Base-by-base conservation (phyloP, 2,329 filamentous ascomycete genomes). In the Anthostomella pinea region DNA sequence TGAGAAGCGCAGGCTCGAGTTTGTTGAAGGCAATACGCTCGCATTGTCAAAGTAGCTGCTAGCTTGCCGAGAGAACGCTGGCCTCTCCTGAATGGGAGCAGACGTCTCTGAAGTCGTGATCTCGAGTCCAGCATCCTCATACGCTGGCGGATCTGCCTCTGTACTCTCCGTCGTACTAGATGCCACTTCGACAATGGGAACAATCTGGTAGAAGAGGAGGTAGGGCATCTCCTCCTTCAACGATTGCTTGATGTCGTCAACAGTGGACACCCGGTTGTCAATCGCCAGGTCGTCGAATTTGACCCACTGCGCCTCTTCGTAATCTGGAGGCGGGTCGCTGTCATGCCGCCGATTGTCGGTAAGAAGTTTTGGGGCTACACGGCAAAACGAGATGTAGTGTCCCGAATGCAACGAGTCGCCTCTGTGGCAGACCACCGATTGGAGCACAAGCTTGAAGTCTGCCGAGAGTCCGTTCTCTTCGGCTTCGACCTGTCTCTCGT, bases 371-470 rank as follows among this genome's bases (percentile, higher is more conserved):
- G 67, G 74, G n/a, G 81, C 81, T 3, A 87, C 86, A 33, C 91
- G 78, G 21, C 90, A 83, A 46, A 96, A 83, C 2, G 88, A 77
- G 32, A 97, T 78, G 57, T 98, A 98, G 59, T 98, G 93, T 0
- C 93, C 93, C 10, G 86, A 90, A 53, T 94, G 80, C 9, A 95
- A 73, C 0, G 87, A 89, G 21, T 83, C 79, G 6, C 93, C 93
- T 21, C 89, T 80, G 62, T 98, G 93, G 55, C 93, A 97, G 13
- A 98, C 85, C 3, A 95, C 82, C 1, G 90, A 91, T 60, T 96
- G 90, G 32, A 98, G 67, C 3, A 89, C 85, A 8, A 97, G 76
- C 59, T 96, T 95, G 68, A 96, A 97, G 46, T 94, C 91, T n/a
- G 84, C 82, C 54, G 83, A 85, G 3, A 94, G 78, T 1, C 79